Evolutionary conservation across 352 stramenopile species (phyloP).

Genomic region (Pythium coloratum): DNA sequence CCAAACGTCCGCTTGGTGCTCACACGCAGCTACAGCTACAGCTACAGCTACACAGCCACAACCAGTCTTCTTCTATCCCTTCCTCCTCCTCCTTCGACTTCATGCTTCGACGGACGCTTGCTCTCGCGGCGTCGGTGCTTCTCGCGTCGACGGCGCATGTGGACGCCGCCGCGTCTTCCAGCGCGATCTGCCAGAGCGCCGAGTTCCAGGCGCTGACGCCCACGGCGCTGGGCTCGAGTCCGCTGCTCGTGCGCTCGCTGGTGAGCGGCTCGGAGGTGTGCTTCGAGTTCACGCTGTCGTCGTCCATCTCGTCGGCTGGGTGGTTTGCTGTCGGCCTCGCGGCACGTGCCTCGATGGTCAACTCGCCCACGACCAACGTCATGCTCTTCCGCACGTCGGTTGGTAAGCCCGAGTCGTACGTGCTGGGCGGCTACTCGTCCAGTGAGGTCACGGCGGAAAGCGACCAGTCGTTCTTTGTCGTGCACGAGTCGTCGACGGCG

Average conservation of each 20-base stretch:
- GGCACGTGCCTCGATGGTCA: slow-evolving; percentile 55
- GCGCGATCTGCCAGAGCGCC: slow-evolving; percentile 48
- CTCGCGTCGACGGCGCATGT: not conserved
- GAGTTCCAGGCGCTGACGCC: slow-evolving; percentile 49
- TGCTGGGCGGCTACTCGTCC: slow-evolving; percentile 49
- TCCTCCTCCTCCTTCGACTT: not conserved
- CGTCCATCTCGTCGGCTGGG: slow-evolving; percentile 34
- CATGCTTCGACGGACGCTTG: slow-evolving; percentile 20
- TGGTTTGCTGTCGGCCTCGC: slow-evolving; percentile 73
- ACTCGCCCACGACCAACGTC: slow-evolving; percentile 60
- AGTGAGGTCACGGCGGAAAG: slow-evolving; percentile 44
- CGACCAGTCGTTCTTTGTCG: slow-evolving; percentile 43
- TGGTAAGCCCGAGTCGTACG: slow-evolving; percentile 42
- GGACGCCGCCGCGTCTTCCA: slow-evolving; percentile 17
- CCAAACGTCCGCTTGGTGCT: slow-evolving; percentile 4
- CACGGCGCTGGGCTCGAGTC: slow-evolving; percentile 52
- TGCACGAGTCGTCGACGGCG: slow-evolving; percentile 35
- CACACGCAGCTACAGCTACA: not conserved
- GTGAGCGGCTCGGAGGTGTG: slow-evolving; percentile 59
- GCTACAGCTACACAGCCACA: not conserved
- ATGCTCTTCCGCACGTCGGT: slow-evolving; percentile 65
- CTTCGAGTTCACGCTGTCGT: slow-evolving; percentile 59
- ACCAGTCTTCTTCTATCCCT: too few relatives aligned
- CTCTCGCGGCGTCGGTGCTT: slow-evolving; percentile 7
- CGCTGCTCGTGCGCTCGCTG: slow-evolving; percentile 60